These are phyloP conservation scores for Papiliotrema laurentii DNA, from an alignment of 1,284 basidiomycete species.

Conservation along the genomic window DNA sequence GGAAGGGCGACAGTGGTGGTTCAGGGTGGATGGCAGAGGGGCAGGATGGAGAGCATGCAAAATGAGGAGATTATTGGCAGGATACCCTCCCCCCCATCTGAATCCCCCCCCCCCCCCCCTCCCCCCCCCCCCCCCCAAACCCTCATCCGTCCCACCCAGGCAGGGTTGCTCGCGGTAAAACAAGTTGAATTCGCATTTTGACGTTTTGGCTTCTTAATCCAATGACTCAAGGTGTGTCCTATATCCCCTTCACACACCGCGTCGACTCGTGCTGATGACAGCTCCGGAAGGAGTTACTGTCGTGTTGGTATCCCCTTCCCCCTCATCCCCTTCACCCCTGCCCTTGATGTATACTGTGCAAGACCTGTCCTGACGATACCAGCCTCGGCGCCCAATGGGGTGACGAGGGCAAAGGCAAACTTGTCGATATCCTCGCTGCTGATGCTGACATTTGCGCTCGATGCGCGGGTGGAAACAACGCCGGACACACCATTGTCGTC, in stretches of 20 bases:
- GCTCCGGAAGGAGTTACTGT: conserved; percentile 40
- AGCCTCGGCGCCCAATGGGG: conserved; percentile 87
- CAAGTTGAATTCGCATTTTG: not conserved
- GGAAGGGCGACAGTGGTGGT: no score
- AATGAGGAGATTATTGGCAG: no score
- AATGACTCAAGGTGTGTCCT: conserved; percentile 5
- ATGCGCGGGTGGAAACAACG: conserved; percentile 97
- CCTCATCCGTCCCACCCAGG: not conserved
- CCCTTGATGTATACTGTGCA: not conserved
- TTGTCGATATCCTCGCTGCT: conserved; percentile 85
- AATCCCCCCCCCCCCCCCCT: not conserved
- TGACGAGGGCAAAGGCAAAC: conserved; percentile 93
- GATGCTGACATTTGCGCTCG: conserved; percentile 90
- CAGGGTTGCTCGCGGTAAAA: no score
- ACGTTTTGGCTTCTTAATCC: not conserved
- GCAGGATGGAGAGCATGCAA: no score
- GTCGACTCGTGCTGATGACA: conserved; percentile 2
- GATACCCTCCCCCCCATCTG: not conserved
- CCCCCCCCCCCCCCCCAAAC: not conserved
- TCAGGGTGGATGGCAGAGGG: no score
- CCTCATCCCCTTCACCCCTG: no score
- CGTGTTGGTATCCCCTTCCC: conserved; percentile 23
- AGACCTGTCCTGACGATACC: conserved; percentile 4
- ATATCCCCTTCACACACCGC: not conserved
- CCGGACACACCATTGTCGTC: conserved; percentile 95